Base-by-base conservation (phyloP, 352 stramenopile species). In the Globisporangium sylvaticum region DNA sequence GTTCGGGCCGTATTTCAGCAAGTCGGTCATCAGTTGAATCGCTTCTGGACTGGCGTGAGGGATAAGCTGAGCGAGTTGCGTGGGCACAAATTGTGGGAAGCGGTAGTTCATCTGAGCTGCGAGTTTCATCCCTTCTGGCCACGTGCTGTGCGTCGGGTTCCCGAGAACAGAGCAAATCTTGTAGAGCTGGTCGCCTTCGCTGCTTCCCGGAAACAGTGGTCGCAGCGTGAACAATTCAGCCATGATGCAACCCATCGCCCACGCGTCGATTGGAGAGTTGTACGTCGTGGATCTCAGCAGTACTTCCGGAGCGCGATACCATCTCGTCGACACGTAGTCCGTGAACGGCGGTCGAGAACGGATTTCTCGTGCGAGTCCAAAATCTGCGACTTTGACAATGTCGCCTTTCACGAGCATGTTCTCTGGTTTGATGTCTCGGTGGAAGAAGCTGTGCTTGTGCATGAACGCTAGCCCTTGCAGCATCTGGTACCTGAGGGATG, bases 221-320 rank as follows among this genome's bases (percentile, higher is more conserved):
- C 83, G 75, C 31, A 99, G 72, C 34, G 88, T 97, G 70, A 98
- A 98, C 68, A 99, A 79, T 74, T 99, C 98, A 14, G 94, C 95
- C 76, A 99, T 98, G 73, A 99, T 98, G 74, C 96, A 98, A 22
- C 98, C 98, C 74, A 96, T 95, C 0, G 96, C 97, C 86, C 97
- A 99, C 4, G 97, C 81, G 76, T 99, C 98, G 68, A 99, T 98
- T 3, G 97, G 93, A 8, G 86, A 97, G 66, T 98, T 99, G 79
- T 99, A 99, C 22, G 84, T 90, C 24, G 84, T 94, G 34, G 89
- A 97, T 12, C 92, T 84, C 29, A 99, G 76, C 44, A 99, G 75
- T 2, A 99, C 89, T 74, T 99, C 98, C 1, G 98, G 97, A 27
- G 97, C 97, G 58, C 97, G 88, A 81, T 99, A 99, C 98, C 98